Conservation (phyloP, 306 rosid species). For the Hippophae gyantsensis region DNA sequence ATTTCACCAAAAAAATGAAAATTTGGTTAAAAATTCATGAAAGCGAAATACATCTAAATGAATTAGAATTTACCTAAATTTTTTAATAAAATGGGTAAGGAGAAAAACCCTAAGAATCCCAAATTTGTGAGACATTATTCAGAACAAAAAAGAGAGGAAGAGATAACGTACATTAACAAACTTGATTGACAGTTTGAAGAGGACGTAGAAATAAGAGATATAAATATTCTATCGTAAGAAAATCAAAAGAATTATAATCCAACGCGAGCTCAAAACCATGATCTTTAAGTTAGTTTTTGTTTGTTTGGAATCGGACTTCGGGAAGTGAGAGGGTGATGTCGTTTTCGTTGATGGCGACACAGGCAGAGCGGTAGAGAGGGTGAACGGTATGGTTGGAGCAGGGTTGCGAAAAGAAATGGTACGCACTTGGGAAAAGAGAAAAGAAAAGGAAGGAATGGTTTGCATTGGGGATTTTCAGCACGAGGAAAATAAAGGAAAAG, state of each 20-base stretch:
- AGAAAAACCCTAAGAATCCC: slow-evolving; percentile 35
- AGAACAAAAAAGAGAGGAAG: too few relatives aligned
- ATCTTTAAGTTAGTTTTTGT: background rate
- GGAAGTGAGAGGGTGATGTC: too few relatives aligned
- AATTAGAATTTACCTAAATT: slow-evolving; percentile 17
- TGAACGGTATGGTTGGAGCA: too few relatives aligned
- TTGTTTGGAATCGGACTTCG: slow-evolving; percentile 4
- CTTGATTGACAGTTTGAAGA: slow-evolving; percentile 17
- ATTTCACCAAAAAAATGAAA: background rate
- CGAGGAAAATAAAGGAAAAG: too few relatives aligned
- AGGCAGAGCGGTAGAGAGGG: too few relatives aligned
- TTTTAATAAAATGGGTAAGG: slow-evolving; percentile 15
- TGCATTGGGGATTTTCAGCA: too few relatives aligned
- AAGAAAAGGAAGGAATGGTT: too few relatives aligned
- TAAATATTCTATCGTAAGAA: background rate
- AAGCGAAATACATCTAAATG: background rate
- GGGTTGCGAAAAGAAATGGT: too few relatives aligned
- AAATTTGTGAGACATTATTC: background rate
- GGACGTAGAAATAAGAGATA: background rate
- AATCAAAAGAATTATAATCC: too few relatives aligned
- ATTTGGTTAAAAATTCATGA: background rate
- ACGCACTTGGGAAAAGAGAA: too few relatives aligned
- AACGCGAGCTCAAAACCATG: too few relatives aligned
- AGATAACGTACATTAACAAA: slow-evolving; percentile 21
- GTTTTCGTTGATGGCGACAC: too few relatives aligned